Evolutionary conservation across 371 early-diverging fungal species (phyloP), one percentile per base, ranked within the genome.

Genomic region (Circinella umbellata): DNA sequence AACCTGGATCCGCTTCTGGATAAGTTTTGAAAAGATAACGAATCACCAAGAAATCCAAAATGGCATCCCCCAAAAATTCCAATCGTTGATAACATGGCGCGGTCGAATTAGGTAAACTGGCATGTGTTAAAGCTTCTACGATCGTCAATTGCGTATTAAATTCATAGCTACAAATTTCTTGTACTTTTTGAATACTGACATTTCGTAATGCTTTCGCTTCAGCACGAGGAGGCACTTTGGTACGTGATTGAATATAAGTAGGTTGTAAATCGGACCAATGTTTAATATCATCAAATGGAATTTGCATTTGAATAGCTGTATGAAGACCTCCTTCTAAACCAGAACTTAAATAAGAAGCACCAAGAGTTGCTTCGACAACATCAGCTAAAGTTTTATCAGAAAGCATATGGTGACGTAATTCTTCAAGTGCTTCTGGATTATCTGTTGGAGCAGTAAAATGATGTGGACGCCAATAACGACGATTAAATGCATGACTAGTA

Each of bases 61-160:
- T 88, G 0, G 97, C 93, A 76, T 98, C 98, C n/a, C 98, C 98
- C 61, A 98, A 73, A 73, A 94, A 98, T 80, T 98, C 98, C 3
- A 98, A 84, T 4, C 98, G 92, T 79, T 98, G 94, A 72, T 96
- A 98, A 70, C 93, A 94, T 11, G 83, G 76, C 0, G 86, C 83
- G 15, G 78, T 77, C 0, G 83, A 77, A 51, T 86, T 84, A 20
- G 88, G 83, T 8, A 87, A 82, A 66, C 92, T 91, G 27, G 94
- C 88, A 74, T 97, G 98, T 0, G 97, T 96, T 63, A 96, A 74
- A 0, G 98, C 98, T 75, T 96, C 96, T 1, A 87, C 77, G 11
- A 92, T 72, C 51, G 94, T 69, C 0, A 78, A 42, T 6, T 86
- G 89, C 46, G 90, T 80, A 47, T 88, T 81, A 81, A 96, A 97